These are phyloP conservation scores for Trichoderma sp. DNA, from an alignment of 2,329 filamentous ascomycete genomes.

Conservation along the genomic window DNA sequence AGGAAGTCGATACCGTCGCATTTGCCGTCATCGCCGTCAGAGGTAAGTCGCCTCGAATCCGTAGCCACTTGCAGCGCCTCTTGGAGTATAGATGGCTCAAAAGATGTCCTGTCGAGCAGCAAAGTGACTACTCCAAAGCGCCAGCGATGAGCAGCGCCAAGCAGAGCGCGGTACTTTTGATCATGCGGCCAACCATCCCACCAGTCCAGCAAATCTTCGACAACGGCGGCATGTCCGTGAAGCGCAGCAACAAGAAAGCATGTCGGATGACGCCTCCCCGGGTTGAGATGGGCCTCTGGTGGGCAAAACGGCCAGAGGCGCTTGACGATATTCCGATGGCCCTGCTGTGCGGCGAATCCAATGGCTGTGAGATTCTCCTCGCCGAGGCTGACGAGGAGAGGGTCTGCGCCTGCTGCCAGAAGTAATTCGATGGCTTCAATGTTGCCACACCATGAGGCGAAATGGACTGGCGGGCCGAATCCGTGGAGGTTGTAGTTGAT, in stretches of 20 bases:
- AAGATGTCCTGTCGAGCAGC: slow-evolving; percentile 22
- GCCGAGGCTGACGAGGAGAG: not conserved
- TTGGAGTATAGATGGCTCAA: slow-evolving; percentile 18
- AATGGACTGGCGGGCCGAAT: slow-evolving; percentile 29
- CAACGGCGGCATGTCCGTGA: slow-evolving; percentile 30
- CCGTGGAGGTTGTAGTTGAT: slow-evolving; percentile 15
- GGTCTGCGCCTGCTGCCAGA: slow-evolving; percentile 27
- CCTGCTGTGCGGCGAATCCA: not conserved
- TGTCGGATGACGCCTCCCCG: not conserved
- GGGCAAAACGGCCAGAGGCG: slow-evolving; percentile 9
- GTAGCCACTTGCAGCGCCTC: slow-evolving; percentile 13
- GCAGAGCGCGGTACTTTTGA: slow-evolving; percentile 25
- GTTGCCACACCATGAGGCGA: slow-evolving; percentile 28
- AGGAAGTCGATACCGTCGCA: slow-evolving; percentile 29
- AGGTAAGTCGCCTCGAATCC: not conserved
- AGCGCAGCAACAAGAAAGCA: slow-evolving; percentile 28
- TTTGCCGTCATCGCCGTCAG: not conserved
- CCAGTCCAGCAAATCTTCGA: slow-evolving; percentile 30
- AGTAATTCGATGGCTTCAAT: slow-evolving; percentile 29
- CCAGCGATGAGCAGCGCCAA: slow-evolving; percentile 28
- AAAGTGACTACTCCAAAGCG: slow-evolving; percentile 26
- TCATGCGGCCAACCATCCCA: slow-evolving; percentile 30
- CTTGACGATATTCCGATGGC: slow-evolving; percentile 23
- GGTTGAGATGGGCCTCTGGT: not conserved
- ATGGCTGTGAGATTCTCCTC: slow-evolving; percentile 2